Conservation (phyloP, 495 filamentous ascomycete genomes). For the Bathelium albidoporum region DNA sequence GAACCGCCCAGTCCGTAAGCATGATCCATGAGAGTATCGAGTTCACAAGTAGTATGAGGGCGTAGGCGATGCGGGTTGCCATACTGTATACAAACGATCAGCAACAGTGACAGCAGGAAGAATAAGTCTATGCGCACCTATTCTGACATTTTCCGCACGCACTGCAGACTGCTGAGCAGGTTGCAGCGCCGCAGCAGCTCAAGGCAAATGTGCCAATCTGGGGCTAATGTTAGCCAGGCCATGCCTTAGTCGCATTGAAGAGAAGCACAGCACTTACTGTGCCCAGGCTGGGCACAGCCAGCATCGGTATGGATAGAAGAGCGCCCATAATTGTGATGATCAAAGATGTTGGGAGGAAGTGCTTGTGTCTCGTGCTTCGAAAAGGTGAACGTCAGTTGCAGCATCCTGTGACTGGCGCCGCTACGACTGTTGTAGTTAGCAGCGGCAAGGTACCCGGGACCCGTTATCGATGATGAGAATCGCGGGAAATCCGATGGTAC, state of each 20-base stretch:
- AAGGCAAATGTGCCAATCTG: neutral
- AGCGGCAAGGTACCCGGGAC: neutral
- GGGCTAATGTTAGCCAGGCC: neutral
- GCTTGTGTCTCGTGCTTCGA: constrained; percentile 11
- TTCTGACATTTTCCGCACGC: constrained; percentile 93
- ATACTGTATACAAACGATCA: constrained; percentile 49
- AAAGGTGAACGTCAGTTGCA: constrained; percentile 7
- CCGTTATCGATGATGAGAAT: neutral
- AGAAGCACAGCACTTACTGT: constrained; percentile 51
- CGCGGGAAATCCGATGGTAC: neutral
- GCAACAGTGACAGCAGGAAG: neutral
- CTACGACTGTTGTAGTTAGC: neutral
- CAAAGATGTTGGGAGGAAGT: constrained; percentile 11
- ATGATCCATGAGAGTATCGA: constrained; percentile 96
- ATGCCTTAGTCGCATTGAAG: constrained; percentile 2
- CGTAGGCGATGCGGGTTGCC: constrained; percentile 94
- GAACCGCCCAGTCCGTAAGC: constrained; percentile 97
- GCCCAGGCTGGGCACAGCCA: constrained; percentile 77
- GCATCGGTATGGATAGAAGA: constrained; percentile 74
- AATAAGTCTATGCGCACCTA: constrained; percentile 47
- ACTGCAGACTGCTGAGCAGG: constrained; percentile 87
- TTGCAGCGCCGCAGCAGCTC: constrained; percentile 43
- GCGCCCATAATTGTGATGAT: constrained; percentile 61
- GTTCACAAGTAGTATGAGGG: constrained; percentile 90
- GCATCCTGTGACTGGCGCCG: neutral